Percentiles rank a stretch among this genome's conserved stretches.
These are phyloP conservation scores for Scheffersomyces stipitis DNA, from an alignment of 805 yeast genomes.

Conservation along the genomic window DNA sequence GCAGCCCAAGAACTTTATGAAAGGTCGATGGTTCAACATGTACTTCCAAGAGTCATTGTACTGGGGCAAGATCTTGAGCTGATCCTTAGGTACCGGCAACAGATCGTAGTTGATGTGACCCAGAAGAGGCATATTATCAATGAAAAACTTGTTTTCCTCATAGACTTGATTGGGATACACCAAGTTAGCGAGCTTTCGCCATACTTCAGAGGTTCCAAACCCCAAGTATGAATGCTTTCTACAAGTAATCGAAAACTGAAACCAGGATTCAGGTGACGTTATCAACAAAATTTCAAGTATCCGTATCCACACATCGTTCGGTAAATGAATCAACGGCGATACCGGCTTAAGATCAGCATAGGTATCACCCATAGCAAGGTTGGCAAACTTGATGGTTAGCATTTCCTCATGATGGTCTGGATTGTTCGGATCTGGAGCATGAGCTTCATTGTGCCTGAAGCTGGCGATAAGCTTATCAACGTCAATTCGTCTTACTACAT, in stretches of 20 bases:
- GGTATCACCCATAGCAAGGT: constrained; percentile 19
- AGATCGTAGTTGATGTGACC: constrained; percentile 35
- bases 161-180: constrained; percentile 58
- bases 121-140: constrained; percentile 33
- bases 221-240: constrained; percentile 55
- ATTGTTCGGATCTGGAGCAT: constrained; percentile 24
- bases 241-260: constrained; percentile 60
- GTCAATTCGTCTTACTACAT: constrained; percentile 36
- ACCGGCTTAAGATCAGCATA: constrained; percentile 23
- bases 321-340: constrained; percentile 37
- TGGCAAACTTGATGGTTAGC: constrained; percentile 26
- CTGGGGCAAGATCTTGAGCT: constrained; percentile 26
- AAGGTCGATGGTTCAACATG: constrained; percentile 69
- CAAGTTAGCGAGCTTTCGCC: constrained; percentile 49
- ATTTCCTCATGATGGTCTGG: constrained; percentile 17
- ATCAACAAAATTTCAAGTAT: constrained; percentile 49
- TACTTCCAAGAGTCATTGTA: constrained; percentile 39
- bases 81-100: constrained; percentile 36
- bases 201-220: constrained; percentile 49
- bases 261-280: constrained; percentile 62
- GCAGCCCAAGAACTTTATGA: constrained; percentile 75
- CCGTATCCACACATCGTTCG: constrained; percentile 57
- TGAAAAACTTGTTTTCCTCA: constrained; percentile 39
- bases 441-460: constrained; percentile 30
- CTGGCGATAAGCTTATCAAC: constrained; percentile 40